A percentile compares a stretch with the other conserved stretches of the same genome.
These are phyloP conservation scores for Ganoderma multipileum DNA, from an alignment of 1,284 basidiomycete genomes.

Conservation along the genomic window DNA sequence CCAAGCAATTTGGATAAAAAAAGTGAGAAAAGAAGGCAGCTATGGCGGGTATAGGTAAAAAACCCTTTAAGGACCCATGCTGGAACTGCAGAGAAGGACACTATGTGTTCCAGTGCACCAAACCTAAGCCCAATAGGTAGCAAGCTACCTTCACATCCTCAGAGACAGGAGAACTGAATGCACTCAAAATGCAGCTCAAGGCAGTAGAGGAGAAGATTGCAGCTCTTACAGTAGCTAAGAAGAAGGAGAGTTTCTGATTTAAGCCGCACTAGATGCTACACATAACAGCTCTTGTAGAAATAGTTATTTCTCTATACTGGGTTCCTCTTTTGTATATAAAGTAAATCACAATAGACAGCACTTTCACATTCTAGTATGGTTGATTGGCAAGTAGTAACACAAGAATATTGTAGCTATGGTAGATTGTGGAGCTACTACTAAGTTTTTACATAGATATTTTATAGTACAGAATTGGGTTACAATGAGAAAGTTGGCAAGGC, in stretches of 20 bases:
- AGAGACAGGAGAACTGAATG: too few species aligned
- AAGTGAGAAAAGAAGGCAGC: too few species aligned
- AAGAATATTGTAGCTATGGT: background rate
- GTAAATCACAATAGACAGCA: background rate
- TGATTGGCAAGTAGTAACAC: background rate
- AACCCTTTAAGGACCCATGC: too few species aligned
- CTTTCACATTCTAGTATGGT: background rate
- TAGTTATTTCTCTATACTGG: background rate
- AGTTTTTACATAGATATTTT: background rate
- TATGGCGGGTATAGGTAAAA: too few species aligned
- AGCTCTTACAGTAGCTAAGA: background rate
- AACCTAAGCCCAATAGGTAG: background rate
- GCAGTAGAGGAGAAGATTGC: background rate
- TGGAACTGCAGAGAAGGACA: too few species aligned
- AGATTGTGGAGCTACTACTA: too few species aligned
- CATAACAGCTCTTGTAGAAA: background rate
- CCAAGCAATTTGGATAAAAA: too few species aligned
- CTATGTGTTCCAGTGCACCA: background rate
- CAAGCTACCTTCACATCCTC: too few species aligned
- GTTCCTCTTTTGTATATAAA: background rate
- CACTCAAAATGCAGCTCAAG: background rate
- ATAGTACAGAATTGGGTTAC: background rate
- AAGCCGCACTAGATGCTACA: background rate
- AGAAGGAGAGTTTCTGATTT: background rate
- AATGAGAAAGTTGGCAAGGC: background rate